Conservation (phyloP, 139 green algal species). For the Dunaliella primolecta region DNA sequence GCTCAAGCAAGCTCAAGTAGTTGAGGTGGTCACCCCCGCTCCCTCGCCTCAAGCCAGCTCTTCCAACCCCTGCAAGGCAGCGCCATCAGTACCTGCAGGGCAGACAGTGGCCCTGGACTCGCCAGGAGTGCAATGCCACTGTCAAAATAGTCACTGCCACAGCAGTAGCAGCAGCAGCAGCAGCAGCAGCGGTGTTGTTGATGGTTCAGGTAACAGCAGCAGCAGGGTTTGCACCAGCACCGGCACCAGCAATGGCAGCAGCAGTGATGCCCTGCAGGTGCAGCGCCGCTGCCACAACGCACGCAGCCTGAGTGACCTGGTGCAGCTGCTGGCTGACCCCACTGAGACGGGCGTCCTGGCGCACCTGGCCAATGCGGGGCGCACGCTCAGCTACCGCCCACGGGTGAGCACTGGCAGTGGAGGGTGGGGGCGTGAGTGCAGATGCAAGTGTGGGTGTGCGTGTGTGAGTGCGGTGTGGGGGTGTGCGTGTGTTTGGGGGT, state of each 20-base stretch:
- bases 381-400: background rate
- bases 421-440: no score
- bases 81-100: no score
- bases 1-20: no score
- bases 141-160: no score
- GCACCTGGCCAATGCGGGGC: background rate
- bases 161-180: background rate
- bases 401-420: background rate
- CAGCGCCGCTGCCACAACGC: background rate
- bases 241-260: background rate
- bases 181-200: background rate
- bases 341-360: background rate
- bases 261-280: background rate
- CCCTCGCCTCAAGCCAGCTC: no score
- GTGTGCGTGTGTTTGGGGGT: background rate
- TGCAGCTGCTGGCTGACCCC: background rate
- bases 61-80: no score
- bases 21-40: no score
- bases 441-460: background rate
- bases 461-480: background rate
- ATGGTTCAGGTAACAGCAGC: no score
- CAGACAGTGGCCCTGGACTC: no score
- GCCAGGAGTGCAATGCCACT: no score
- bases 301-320: background rate
- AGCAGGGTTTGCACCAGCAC: background rate